A percentile compares a stretch with the other conserved stretches of the same genome.
phyloP scores from a whole-genome alignment of 2,329 filamentous ascomycete genomes.

The Exserohilum turcica region DNA sequence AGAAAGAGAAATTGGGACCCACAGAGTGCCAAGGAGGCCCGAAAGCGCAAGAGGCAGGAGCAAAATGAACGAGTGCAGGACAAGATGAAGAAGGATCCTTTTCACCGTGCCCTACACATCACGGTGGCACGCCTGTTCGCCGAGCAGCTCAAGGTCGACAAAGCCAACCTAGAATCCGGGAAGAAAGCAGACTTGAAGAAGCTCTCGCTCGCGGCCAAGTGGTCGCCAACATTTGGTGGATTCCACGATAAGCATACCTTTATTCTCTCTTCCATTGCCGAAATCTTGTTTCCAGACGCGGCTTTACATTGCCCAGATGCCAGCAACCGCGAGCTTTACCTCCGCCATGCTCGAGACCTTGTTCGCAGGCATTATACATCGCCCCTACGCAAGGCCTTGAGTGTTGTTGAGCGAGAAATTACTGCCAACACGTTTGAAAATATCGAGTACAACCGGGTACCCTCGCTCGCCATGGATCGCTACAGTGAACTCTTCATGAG shows the following conservation, averaged over 20 bases:
- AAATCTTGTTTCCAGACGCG: conserved; percentile 56
- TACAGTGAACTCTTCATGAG: conserved; percentile 57
- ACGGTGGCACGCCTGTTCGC: conserved; percentile 62
- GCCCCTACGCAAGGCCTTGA: conserved; percentile 59
- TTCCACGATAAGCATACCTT: conserved; percentile 66
- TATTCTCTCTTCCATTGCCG: conserved; percentile 62
- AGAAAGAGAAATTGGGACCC: conserved; percentile 28
- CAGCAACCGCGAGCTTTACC: conserved; percentile 55
- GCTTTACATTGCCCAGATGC: conserved; percentile 39
- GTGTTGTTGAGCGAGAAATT: conserved; percentile 60
- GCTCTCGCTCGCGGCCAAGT: conserved; percentile 65
- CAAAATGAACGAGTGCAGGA: conserved; percentile 53
- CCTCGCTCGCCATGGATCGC: conserved; percentile 62
- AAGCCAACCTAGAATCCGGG: conserved; percentile 48
- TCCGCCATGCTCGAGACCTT: conserved; percentile 59
- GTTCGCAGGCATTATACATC: conserved; percentile 59
- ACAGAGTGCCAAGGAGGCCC: conserved; percentile 26
- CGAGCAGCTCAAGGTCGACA: conserved; percentile 58
- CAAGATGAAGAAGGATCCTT: conserved; percentile 51
- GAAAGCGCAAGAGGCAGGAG: conserved; percentile 41
- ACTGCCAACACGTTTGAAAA: conserved; percentile 52
- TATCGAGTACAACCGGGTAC: conserved; percentile 63
- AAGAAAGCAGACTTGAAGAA: conserved; percentile 50
- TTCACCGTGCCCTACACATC: conserved; percentile 60
- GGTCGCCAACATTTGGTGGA: conserved; percentile 61